Evolutionary conservation across 495 filamentous ascomycete species (phyloP).

Genomic region (Talaromyces borbonicus): DNA sequence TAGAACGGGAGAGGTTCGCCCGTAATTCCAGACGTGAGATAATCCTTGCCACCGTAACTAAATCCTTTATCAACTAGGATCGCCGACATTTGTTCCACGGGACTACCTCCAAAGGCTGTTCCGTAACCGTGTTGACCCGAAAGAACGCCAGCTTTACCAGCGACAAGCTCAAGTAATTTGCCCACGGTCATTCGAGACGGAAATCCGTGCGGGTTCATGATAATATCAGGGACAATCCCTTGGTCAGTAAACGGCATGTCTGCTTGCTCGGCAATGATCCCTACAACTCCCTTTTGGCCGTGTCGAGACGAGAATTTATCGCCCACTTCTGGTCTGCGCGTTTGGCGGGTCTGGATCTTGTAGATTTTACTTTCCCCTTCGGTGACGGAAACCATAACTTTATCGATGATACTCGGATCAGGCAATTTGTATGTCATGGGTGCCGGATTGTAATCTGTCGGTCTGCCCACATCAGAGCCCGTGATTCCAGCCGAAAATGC

Average conservation of each 20-base stretch:
- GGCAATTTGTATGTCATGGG: slow-evolving; percentile 73
- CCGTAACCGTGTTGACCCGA: slow-evolving; percentile 77
- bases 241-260: slow-evolving; percentile 94
- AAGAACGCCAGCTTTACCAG: slow-evolving; percentile 87
- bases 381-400: slow-evolving; percentile 82
- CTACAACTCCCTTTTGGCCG: slow-evolving; percentile 96
- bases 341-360: slow-evolving; percentile 90
- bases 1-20: slow-evolving; percentile 89
- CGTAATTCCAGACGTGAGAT: slow-evolving; percentile 88
- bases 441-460: slow-evolving; percentile 52
- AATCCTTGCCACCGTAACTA: slow-evolving; percentile 93
- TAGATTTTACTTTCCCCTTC: slow-evolving; percentile 70
- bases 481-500: slow-evolving; percentile 50
- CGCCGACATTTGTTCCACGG: slow-evolving; percentile 80
- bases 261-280: slow-evolving; percentile 88
- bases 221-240: slow-evolving; percentile 89
- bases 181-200: slow-evolving; percentile 99
- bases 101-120: slow-evolving; percentile 89
- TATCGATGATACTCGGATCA: slow-evolving; percentile 84
- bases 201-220: slow-evolving; percentile 99
- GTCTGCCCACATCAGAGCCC: slow-evolving; percentile 49
- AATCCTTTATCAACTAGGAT: slow-evolving; percentile 81
- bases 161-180: slow-evolving; percentile 90
- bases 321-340: slow-evolving; percentile 83
- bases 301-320: slow-evolving; percentile 98